Evolutionary conservation across 2,329 filamentous ascomycete species (phyloP), one percentile per base, ranked within the genome.

Genomic region (Hypoxylon sp.): DNA sequence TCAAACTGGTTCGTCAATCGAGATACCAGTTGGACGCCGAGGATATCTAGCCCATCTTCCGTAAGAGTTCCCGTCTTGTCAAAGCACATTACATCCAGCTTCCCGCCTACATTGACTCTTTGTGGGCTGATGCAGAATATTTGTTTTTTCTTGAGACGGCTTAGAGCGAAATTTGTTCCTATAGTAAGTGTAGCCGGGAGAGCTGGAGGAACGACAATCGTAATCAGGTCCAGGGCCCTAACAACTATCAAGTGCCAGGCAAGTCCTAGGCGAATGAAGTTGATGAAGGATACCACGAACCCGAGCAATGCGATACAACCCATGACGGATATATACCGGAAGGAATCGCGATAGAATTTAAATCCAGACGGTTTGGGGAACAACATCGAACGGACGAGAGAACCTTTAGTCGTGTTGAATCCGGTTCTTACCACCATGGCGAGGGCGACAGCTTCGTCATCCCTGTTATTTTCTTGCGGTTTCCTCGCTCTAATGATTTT

Each of bases 61-160:
- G 95, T 99, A 56, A 99, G 81, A 0, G 95, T 99, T n/a, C 95
- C 95, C 0, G 95, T 99, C 80, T 99, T 99, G 79, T 99, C 95
- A 68, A 99, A 99, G 78, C 94, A 97, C 79, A 99, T 91, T 10
- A 98, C 87, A 74, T 99, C 95, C 3, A 99, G 81, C 77, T 98
- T 98, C 51, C 96, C 95, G 15, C 92, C 95, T 5, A 99, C 93
- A 72, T 98, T 99, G 59, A 99, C 94, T 72, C 95, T 87, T 74
- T 99, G 95, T 0, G 96, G 95, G 69, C 94, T 98, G 73, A 98
- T 99, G 74, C 95, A 99, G 74, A 97, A 99, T 37, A 99, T 97
- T 44, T 93, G 86, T 76, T 96, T 94, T 67, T 89, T 87, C 78
- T 93, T 97, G 28, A 99, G 82, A 24, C 95, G 88, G 10, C 87